Base-by-base conservation (phyloP, 139 green algal species). In the Coelastrella sp. region DNA sequence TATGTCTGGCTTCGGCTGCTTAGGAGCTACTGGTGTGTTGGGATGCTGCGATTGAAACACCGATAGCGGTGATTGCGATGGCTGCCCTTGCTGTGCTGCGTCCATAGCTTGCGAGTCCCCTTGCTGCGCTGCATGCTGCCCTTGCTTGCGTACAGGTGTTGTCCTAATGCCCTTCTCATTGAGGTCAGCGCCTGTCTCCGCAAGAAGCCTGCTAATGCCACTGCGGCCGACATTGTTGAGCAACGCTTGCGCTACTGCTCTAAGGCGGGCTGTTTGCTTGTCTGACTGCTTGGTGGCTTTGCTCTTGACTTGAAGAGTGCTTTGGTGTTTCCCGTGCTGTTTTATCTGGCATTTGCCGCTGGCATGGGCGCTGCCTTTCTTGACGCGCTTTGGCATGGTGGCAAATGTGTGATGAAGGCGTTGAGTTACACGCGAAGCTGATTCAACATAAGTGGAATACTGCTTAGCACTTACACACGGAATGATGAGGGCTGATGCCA, bases 71-170 rank as follows among this genome's bases (percentile, higher is more conserved):
- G 76, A 82, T 60, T 17, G 10, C 10, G 13, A 32, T 8, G n/a
- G 56, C 78, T 85, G 78, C 78, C 54, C 13, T 3, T 73, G 78
- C 78, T 85, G 78, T 85, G 78, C 78, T 22, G 17, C 71, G 78
- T 85, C 56, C 78, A 85, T 58, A 14, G 54, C 56, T 5, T 65
- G 32, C 54, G 71, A 23, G 56, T 14, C 10, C 23, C 56, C 57
- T 14, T 73, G 32, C 47, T 32, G 32, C 56, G 11, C 57, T 17
- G 16, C 54, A 68, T 68, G 47, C 57, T 68, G 78, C 2, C 11
- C 56, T 10, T 14, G 78, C 16, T 23, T 65, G 7, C 11, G 6
- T 32, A 20, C 7, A 8, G 57, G 11, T 23, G 5, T 22, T 47
- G 78, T 16, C 71, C 32, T 59, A 73, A 66, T 20, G 11, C 78